Percentiles rank a stretch among this genome's conserved stretches.
These are phyloP conservation scores for Cladophialophora chaetospira DNA, from an alignment of 2,329 filamentous ascomycete species.

Conservation along the genomic window DNA sequence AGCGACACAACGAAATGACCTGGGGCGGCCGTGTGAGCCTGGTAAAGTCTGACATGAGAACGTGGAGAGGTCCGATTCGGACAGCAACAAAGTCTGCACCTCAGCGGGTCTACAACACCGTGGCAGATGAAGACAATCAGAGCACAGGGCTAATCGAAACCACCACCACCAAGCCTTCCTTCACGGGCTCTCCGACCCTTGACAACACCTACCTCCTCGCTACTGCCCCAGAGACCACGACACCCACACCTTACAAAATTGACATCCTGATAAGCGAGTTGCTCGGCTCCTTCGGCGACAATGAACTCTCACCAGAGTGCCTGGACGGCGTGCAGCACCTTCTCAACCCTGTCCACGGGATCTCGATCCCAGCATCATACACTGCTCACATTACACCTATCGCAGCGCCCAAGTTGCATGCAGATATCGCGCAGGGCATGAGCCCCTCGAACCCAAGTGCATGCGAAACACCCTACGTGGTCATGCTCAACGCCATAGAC, in stretches of 20 bases:
- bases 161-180: constrained; percentile 31
- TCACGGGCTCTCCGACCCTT: constrained; percentile 56
- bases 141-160: constrained; percentile 34
- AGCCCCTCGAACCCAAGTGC: constrained; percentile 64
- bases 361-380: constrained; percentile 92
- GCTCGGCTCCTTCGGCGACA: constrained; percentile 92
- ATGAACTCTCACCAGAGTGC: constrained; percentile 95
- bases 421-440: constrained; percentile 70
- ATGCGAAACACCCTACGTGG: constrained; percentile 91
- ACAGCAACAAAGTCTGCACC: constrained; percentile 14
- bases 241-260: constrained; percentile 49
- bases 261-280: constrained; percentile 95
- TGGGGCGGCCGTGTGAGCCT: constrained; percentile 82
- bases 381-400: constrained; percentile 93
- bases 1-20: constrained; percentile 78
- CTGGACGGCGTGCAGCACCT: constrained; percentile 94
- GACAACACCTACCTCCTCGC: constrained; percentile 24
- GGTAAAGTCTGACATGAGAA: constrained; percentile 95
- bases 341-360: constrained; percentile 75
- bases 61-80: constrained; percentile 77
- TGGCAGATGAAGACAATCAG: constrained; percentile 29
- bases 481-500: constrained; percentile 87
- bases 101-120: constrained; percentile 29
- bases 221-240: constrained; percentile 17
- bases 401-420: constrained; percentile 79